Conservation (phyloP, 345 rosid genomes). For the Aegle marmelos region DNA sequence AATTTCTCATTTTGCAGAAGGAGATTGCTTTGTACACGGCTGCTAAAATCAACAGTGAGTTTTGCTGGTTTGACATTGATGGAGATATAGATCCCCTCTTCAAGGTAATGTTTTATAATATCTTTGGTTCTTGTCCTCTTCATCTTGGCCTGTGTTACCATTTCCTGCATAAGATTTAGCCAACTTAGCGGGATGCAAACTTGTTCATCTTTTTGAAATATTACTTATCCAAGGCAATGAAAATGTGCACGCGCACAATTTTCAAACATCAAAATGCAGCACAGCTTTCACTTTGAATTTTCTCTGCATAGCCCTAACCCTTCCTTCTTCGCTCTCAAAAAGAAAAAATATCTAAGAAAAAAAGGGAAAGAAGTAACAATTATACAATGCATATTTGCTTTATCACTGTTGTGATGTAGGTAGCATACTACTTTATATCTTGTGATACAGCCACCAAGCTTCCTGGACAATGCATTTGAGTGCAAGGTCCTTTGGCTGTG, state of each 20-base stretch:
- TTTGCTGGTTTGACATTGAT: slow-evolving; percentile 88
- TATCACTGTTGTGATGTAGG: background rate
- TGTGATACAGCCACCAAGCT: background rate
- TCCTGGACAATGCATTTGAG: background rate
- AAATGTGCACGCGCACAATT: background rate
- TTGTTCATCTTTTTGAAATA: background rate
- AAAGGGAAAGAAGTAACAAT: background rate
- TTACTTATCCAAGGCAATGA: background rate
- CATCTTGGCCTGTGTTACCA: background rate
- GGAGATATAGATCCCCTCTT: slow-evolving; percentile 91
- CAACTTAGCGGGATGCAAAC: background rate
- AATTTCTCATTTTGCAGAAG: slow-evolving; percentile 61
- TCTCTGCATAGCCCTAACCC: background rate
- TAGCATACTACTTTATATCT: background rate
- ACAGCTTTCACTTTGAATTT: background rate
- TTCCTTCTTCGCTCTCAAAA: background rate
- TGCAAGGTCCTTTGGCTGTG: background rate
- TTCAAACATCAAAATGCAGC: background rate
- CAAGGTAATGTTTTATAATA: slow-evolving; percentile 52
- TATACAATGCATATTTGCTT: background rate
- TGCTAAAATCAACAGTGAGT: slow-evolving; percentile 71
- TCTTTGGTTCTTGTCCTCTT: background rate
- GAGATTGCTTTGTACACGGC: slow-evolving; percentile 95
- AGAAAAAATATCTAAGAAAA: background rate
- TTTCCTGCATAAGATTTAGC: slow-evolving; percentile 7